A percentile compares a stretch with the other conserved stretches of the same genome.
Evolutionary conservation across 139 green algal species (phyloP).

Genomic region (Spirogloea muscicola): DNA sequence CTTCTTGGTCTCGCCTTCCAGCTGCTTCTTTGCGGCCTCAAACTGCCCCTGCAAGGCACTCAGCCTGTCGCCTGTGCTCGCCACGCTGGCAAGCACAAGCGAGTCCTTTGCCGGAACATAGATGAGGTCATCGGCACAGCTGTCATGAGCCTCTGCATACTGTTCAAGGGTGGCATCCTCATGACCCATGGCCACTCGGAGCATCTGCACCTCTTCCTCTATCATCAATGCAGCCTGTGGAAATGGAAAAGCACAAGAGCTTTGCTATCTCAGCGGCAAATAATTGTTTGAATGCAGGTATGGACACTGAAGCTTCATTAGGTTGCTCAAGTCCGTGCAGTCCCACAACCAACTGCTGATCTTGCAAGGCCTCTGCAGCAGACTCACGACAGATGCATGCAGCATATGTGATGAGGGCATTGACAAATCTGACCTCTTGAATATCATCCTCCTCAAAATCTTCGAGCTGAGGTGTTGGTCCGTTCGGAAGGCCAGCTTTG

Average conservation of each 20-base stretch:
- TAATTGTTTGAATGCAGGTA: no score
- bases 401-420: no score
- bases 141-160: conserved; percentile 5
- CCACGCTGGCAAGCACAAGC: conserved; percentile 23
- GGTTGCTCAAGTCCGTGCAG: no score
- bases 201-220: conserved; percentile 19
- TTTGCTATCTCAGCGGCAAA: no score
- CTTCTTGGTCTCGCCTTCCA: conserved; percentile 26
- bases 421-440: conserved; percentile 28
- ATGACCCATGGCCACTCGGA: conserved; percentile 29
- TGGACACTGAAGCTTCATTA: no score
- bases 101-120: conserved; percentile 16
- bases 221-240: conserved; percentile 29
- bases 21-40: conserved; percentile 1
- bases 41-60: conserved; percentile 36
- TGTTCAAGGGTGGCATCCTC: conserved; percentile 16
- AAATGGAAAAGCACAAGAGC: no score
- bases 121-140: conserved; percentile 30
- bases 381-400: no score
- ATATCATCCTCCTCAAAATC: conserved; percentile 13
- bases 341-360: no score
- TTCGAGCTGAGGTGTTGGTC: no score
- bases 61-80: conserved; percentile 11
- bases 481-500: not conserved
- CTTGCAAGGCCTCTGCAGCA: no score